A percentile compares a stretch with the other conserved stretches of the same genome.
Conservation (phyloP, 768 basidiomycete species). For the Heimioporus sp. region DNA sequence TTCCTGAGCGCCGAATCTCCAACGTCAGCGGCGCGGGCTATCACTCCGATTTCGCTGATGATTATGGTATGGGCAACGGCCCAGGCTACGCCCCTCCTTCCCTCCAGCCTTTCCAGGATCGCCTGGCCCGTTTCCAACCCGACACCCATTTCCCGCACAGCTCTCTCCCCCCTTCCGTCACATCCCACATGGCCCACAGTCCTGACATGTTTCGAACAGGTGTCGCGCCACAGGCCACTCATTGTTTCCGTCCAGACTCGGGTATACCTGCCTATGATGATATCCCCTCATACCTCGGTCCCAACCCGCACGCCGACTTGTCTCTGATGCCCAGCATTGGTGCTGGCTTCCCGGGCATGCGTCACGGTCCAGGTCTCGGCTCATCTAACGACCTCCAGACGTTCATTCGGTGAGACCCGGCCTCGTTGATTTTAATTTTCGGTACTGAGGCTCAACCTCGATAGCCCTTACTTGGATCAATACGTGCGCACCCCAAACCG, state of each 20-base stretch:
- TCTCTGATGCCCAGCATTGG: conserved; percentile 62
- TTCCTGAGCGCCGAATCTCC: conserved; percentile 58
- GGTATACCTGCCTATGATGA: conserved; percentile 55
- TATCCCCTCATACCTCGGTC: conserved; percentile 54
- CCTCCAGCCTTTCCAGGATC: conserved; percentile 60
- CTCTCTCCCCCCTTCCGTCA: conserved; percentile 37
- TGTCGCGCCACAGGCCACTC: conserved; percentile 71
- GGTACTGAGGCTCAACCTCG: conserved; percentile 12
- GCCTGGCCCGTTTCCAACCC: conserved; percentile 52
- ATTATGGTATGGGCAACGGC: conserved; percentile 51
- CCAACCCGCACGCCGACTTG: conserved; percentile 54
- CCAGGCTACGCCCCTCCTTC: conserved; percentile 48
- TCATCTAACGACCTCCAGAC: conserved; percentile 73
- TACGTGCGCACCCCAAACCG: conserved; percentile 85
- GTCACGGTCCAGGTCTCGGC: conserved; percentile 56
- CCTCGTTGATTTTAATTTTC: conserved; percentile 17
- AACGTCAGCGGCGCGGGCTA: conserved; percentile 44
- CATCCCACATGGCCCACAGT: conserved; percentile 50
- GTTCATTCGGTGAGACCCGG: conserved; percentile 63
- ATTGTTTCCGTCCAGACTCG: conserved; percentile 53
- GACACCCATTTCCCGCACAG: conserved; percentile 52
- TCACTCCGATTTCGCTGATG: conserved; percentile 61
- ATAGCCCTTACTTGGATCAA: conserved; percentile 77
- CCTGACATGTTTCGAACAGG: conserved; percentile 58
- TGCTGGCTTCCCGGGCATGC: conserved; percentile 62